Conservation (phyloP, 352 stramenopile species). For the Phytopythium helicoides region DNA sequence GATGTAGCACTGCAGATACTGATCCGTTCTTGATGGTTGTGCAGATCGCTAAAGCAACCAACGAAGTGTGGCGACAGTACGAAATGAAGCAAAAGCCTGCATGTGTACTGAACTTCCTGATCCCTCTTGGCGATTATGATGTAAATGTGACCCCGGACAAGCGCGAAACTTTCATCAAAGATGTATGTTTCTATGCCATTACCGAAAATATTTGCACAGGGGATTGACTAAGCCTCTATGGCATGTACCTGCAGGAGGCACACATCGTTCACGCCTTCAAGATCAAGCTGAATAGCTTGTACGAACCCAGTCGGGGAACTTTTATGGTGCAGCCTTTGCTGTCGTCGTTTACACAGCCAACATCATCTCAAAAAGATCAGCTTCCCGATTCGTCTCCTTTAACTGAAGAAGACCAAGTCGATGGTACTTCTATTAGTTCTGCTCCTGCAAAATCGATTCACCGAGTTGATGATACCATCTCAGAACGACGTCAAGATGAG, state of each 20-base stretch:
- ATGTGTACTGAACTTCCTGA: slow-evolving; percentile 90
- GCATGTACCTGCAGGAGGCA: slow-evolving; percentile 30
- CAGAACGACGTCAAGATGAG: no score
- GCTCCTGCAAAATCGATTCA: no score
- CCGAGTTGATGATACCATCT: no score
- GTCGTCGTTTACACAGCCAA: slow-evolving; percentile 28
- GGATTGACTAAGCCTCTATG: slow-evolving; percentile 1
- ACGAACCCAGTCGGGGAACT: slow-evolving; percentile 56
- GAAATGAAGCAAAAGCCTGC: slow-evolving; percentile 93
- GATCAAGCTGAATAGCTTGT: slow-evolving; percentile 47
- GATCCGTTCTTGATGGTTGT: slow-evolving; percentile 1
- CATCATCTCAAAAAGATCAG: slow-evolving; percentile 14
- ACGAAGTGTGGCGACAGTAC: slow-evolving; percentile 91
- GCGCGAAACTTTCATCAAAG: slow-evolving; percentile 89
- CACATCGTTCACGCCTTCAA: slow-evolving; percentile 64
- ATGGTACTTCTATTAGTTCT: no score
- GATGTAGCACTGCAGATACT: neutral
- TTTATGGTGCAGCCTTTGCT: slow-evolving; percentile 64
- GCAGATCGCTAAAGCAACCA: slow-evolving; percentile 70
- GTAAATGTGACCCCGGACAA: slow-evolving; percentile 98
- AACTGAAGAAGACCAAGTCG: neutral
- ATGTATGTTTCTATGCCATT: slow-evolving; percentile 31
- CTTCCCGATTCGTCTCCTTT: neutral
- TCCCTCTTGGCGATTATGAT: slow-evolving; percentile 91
- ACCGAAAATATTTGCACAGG: neutral